Evolutionary conservation across 139 green algal species (phyloP).

Genomic region (Closterium sp.): DNA sequence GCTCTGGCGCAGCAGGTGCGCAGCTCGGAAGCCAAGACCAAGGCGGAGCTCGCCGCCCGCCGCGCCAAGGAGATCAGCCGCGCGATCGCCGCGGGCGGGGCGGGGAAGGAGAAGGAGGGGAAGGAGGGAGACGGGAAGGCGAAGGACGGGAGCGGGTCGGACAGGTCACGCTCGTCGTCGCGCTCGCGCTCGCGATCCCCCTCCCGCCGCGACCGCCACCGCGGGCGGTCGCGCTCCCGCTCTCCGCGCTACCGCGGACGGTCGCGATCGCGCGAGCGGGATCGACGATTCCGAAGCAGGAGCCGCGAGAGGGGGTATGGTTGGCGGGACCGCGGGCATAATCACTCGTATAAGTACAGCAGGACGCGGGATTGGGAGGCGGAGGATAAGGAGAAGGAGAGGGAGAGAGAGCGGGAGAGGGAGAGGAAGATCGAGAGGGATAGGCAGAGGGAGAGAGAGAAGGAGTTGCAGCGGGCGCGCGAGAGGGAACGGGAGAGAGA

Average conservation of each 20-base stretch:
- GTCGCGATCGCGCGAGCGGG: slow-evolving; percentile 19
- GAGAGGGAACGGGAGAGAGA: slow-evolving; percentile 36
- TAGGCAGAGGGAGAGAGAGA: slow-evolving; percentile 10
- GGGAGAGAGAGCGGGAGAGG: slow-evolving; percentile 38
- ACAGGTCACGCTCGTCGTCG: slow-evolving; percentile 21
- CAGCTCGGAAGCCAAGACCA: slow-evolving; percentile 47
- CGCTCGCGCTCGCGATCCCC: slow-evolving; percentile 33
- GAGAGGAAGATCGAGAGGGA: not conserved
- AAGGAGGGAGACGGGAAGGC: slow-evolving; percentile 14
- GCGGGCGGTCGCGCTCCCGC: slow-evolving; percentile 8
- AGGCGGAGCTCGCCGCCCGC: slow-evolving; percentile 59
- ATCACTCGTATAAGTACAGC: slow-evolving; percentile 23
- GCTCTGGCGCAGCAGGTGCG: slow-evolving; percentile 56
- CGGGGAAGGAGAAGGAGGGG: slow-evolving; percentile 7
- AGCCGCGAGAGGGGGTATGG: slow-evolving; percentile 23
- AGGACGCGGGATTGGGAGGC: slow-evolving; percentile 8
- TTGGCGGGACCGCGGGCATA: not conserved
- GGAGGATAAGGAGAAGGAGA: slow-evolving; percentile 17
- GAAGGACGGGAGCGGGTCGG: slow-evolving; percentile 21
- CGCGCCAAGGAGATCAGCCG: slow-evolving; percentile 54
- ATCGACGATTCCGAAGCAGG: slow-evolving; percentile 17
- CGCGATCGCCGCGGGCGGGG: slow-evolving; percentile 26
- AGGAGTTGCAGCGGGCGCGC: slow-evolving; percentile 19
- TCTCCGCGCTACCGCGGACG: not conserved
- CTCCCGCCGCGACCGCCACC: not conserved